Evolutionary conservation across 805 yeast species (phyloP), one percentile per base, ranked within the genome.

Genomic region (Tetrapisispora pingtungensis): DNA sequence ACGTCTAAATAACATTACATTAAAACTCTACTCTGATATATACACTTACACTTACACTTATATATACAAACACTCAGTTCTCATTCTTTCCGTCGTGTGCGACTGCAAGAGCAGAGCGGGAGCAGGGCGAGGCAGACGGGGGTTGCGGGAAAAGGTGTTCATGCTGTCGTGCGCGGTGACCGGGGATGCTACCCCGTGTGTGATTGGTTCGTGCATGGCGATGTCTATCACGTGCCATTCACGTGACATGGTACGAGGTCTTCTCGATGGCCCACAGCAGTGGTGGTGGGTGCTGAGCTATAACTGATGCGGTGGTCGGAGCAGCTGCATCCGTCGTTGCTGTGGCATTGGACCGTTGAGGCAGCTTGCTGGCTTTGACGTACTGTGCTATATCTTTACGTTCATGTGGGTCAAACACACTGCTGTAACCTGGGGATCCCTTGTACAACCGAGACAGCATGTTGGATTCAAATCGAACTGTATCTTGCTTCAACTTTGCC

Each of bases 341-440:
- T 2, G 33, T 5, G 2, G 32, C 26, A 20, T 30, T 35, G 13
- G 52, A 52, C 10, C 55, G 39, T 39, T 51, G 52, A 7, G 55
- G 55, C 30, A 41, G 43, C 7, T 42, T 34, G 22, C 48, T 47
- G 22, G 43, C 37, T 5, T 39, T 41, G 20, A 49, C 36, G 26
- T 47, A 46, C 22, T 49, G 48, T 12, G 51, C 47, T 4, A 47
- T 47, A 32, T 50, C 53, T 12, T 44, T 42, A 12, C 56, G 32
- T n/a, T 45, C 37, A 13, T 34, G 43, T 2, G 49, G 33, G n/a
- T 24, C 36, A 40, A 55, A 55, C 4, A 55, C 49, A 33, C 49
- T 48, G 14, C 48, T 46, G 42, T 45, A 50, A 2, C 52, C 54
- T 1, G 56, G 55, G 1, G 58, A 48, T 8, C 47, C 45, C 14